Conservation (phyloP, 2,329 filamentous ascomycete species). For the Arachnomyces sp. region DNA sequence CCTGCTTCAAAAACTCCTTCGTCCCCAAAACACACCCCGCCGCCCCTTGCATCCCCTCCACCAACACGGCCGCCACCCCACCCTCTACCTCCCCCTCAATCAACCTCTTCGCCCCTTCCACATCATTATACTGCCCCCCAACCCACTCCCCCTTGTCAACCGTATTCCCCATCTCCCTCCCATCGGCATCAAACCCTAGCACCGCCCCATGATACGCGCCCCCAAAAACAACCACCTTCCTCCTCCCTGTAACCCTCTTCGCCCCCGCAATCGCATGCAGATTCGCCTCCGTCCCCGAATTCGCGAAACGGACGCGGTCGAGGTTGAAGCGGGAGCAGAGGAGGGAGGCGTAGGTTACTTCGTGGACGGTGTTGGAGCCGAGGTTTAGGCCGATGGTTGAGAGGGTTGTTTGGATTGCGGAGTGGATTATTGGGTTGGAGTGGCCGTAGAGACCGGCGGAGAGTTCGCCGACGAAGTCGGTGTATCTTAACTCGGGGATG, state of each 20-base stretch:
- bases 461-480: conserved; percentile 56
- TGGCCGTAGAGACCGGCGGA: conserved; percentile 60
- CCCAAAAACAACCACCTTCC: conserved; percentile 44
- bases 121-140: conserved; percentile 55
- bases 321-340: conserved; percentile 49
- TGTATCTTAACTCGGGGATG: conserved; percentile 36
- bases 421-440: conserved; percentile 47
- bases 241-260: conserved; percentile 38
- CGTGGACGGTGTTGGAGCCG: conserved; percentile 45
- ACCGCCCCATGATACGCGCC: conserved; percentile 49
- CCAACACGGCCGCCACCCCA: conserved; percentile 53
- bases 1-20: conserved; percentile 39
- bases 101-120: conserved; percentile 36
- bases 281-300: conserved; percentile 60
- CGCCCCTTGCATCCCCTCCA: conserved; percentile 59
- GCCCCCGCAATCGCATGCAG: conserved; percentile 51
- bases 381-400: conserved; percentile 44
- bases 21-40: conserved; percentile 50
- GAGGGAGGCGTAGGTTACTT: conserved; percentile 44
- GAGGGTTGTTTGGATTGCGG: conserved; percentile 41
- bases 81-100: conserved; percentile 30
- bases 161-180: conserved; percentile 41
- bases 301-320: conserved; percentile 53
- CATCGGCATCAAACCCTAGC: conserved; percentile 34
- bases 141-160: conserved; percentile 49